These are phyloP conservation scores for Penicillium longicatenatum DNA, from an alignment of 495 filamentous ascomycete genomes.

Conservation along the genomic window DNA sequence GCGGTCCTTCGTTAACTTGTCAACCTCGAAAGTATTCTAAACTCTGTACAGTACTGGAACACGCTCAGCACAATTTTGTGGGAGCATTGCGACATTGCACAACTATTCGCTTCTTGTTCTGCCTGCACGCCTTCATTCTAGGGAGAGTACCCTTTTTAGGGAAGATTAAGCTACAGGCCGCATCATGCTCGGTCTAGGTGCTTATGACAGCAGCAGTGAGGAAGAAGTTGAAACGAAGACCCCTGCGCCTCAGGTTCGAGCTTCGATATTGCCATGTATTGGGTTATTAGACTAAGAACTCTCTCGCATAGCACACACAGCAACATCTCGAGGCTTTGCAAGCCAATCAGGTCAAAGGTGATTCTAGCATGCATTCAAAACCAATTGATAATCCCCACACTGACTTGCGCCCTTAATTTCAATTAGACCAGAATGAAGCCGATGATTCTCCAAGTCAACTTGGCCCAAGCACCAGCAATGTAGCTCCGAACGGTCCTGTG, in stretches of 20 bases:
- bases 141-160: neutral
- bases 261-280: neutral
- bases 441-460: neutral
- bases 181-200: conserved; percentile 62
- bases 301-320: conserved; percentile 1
- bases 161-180: neutral
- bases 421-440: neutral
- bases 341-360: conserved; percentile 19
- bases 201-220: conserved; percentile 79
- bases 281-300: neutral
- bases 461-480: conserved; percentile 1
- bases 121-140: neutral
- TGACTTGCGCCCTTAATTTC: conserved; percentile 8
- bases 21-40: neutral
- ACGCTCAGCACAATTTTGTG: neutral
- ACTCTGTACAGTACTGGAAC: neutral
- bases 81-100: neutral
- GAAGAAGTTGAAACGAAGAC: conserved; percentile 53
- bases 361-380: neutral
- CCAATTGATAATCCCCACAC: neutral
- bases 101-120: neutral
- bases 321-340: conserved; percentile 1
- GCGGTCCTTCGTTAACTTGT: neutral
- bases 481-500: conserved; percentile 41
- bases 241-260: conserved; percentile 23